Evolutionary conservation across 768 basidiomycete genomes (phyloP).

Genomic region (Psilocybe azurescens): DNA sequence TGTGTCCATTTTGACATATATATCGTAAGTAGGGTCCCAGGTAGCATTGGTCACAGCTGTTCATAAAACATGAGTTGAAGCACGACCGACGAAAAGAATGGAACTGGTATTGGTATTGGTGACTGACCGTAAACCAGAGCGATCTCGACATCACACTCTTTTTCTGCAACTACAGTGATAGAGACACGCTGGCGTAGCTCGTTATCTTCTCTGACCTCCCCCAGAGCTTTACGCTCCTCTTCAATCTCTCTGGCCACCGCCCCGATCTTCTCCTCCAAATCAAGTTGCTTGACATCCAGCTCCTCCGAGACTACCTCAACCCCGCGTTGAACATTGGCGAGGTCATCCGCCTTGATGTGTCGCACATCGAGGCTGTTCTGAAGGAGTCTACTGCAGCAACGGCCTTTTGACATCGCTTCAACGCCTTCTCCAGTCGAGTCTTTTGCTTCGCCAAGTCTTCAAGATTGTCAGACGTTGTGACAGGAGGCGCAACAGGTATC

Average conservation of each 20-base stretch:
- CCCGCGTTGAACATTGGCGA: slow-evolving; percentile 33
- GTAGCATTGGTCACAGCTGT: slow-evolving; percentile 42
- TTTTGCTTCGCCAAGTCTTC: slow-evolving; percentile 28
- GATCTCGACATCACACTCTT: slow-evolving; percentile 42
- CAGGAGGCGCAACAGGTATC: slow-evolving; percentile 18
- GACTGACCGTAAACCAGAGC: slow-evolving; percentile 43
- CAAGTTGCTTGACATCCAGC: slow-evolving; percentile 35
- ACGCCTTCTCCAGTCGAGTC: slow-evolving; percentile 31
- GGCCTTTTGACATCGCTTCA: slow-evolving; percentile 34
- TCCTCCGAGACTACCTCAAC: slow-evolving; percentile 38
- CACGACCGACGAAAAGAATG: slow-evolving; percentile 17
- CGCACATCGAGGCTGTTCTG: slow-evolving; percentile 39
- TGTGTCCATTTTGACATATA: slow-evolving; percentile 45
- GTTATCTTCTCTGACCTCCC: slow-evolving; percentile 23
- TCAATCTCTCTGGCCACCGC: slow-evolving; percentile 29
- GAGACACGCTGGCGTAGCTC: slow-evolving; percentile 35
- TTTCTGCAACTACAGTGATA: slow-evolving; percentile 42
- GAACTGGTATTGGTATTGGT: background rate
- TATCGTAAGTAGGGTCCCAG: slow-evolving; percentile 47
- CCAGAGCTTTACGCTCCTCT: slow-evolving; percentile 26
- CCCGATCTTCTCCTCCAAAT: slow-evolving; percentile 33
- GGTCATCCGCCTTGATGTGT: slow-evolving; percentile 32
- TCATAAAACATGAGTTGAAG: slow-evolving; percentile 27
- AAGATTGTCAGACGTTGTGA: slow-evolving; percentile 32
- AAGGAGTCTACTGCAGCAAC: slow-evolving; percentile 38